Evolutionary conservation across 176 grass and related monocot species (phyloP), one percentile per base, ranked within the genome.

Genomic region (Aegilops longissima): DNA sequence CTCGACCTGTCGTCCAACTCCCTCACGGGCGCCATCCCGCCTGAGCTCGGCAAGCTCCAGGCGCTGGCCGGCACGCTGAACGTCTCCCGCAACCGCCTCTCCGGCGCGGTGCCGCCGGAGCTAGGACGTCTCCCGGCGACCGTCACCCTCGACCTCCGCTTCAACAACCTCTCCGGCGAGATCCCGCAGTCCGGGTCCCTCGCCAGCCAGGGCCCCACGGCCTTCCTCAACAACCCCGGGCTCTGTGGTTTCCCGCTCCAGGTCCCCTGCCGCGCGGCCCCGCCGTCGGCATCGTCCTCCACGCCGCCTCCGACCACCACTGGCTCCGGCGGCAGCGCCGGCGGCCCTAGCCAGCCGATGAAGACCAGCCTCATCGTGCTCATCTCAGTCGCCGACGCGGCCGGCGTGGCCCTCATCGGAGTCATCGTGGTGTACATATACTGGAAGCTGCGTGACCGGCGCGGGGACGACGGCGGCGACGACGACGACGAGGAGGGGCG

Each of bases 181-280:
- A 97, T 97, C 79, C 95, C 95, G 47, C 89, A 91, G 67, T 56
- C 58, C 0, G 91, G 95, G 2, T 95, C 95, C 3, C 95, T 97
- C 54, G 91, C 95, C 47, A 93, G 88, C 76, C 95, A 97, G 81
- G 89, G 89, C 7, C 93, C 95, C 2, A 95, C 93, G n/a, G 90
- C 93, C 25, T 97, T 93, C 82, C 89, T 97, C 34, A 87, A 93
- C 87, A 97, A 97, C 70, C 82, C 84, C 11, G 87, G 71, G 0
- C 82, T 97, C 67, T 97, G 95, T 65, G 95, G 93, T 2, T 97
- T 93, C 82, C 93, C 95, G n/a, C 95, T 97, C 52, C 93, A 91
- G 88, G 84, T 95, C 65, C 86, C 92, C 42, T 97, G 95, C 95
- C 77, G 80, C 36, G 88, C 66, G 6, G 75, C 73, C 21, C 47